Evolutionary conservation across 164 flowering plant genomes (phyloP), one percentile per base, ranked within the genome.

Genomic region (Echeveria elegans): DNA sequence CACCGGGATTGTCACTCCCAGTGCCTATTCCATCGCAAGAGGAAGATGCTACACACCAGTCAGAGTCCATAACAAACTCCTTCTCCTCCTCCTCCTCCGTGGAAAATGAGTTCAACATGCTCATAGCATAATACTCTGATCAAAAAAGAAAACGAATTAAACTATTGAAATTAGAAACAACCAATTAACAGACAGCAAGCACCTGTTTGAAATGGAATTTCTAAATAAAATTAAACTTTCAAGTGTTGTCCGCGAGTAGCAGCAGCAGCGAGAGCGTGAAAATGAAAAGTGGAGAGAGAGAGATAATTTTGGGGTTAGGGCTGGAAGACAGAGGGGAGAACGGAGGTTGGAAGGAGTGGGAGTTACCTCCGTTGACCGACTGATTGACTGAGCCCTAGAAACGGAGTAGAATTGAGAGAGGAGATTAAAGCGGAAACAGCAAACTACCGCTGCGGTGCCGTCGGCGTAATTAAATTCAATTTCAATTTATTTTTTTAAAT

Each of bases 1-100:
- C 77, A 3, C 59, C 81, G 37, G 69, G 50, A 71, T 78, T 72
- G 43, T 76, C 86, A 64, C 47, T 74, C 71, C 70, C 63, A 70
- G 68, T 67, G 70, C 37, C 31, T 14, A 38, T 63, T 36, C 37
- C 75, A 68, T 70, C 79, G 61, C 64, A 29, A 62, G 34, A 50
- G 10, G 73, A 66, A 40, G 26, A 40, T 21, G 11, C 47, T 21
- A 1, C 34, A 32, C 65, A 30, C 32, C 32, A 56, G 6, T 26
- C 18, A 18, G 28, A 29, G 28, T 56, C 61, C 61, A 29, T 8
- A 23, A n/a, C 21, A 23, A 56, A 19, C 32, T 56, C 61, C 61
- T 56, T 15, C 61, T 56, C 47, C 47, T 43, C 47, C 47, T 12
- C 47, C 3, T 43, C 47, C 16, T 43, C 61, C 61, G 28, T 24